Base-by-base conservation (phyloP, 257 asterid genomes). In the Orobanche coerulescens region DNA sequence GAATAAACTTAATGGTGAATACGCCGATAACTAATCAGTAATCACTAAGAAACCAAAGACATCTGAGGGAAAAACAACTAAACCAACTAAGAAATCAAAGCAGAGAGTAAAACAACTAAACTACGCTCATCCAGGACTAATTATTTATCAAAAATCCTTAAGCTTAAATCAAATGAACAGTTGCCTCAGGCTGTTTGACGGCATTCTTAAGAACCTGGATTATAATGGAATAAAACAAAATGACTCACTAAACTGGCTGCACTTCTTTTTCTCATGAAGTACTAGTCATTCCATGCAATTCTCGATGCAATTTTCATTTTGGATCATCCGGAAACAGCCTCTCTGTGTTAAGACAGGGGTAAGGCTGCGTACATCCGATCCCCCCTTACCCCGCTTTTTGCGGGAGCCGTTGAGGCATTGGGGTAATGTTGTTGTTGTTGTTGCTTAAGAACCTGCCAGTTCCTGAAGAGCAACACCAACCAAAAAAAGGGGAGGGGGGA, bases 361-460 rank as follows among this genome's bases (percentile, higher is more conserved):
- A n/a, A n/a, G n/a, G n/a, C n/a, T n/a, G n/a, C n/a, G n/a, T n/a
- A n/a, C n/a, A n/a, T n/a, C n/a, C n/a, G n/a, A n/a, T n/a, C n/a
- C n/a, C n/a, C n/a, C n/a, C n/a, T n/a, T n/a, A n/a, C n/a, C n/a
- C n/a, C n/a, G n/a, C n/a, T n/a, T n/a, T n/a, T n/a, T n/a, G n/a
- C n/a, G n/a, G n/a, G n/a, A n/a, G n/a, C n/a, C n/a, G n/a, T n/a
- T n/a, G n/a, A n/a, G n/a, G n/a, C n/a, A n/a, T n/a, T n/a, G n/a
- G n/a, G n/a, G n/a, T n/a, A n/a, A n/a, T n/a, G n/a, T n/a, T n/a
- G n/a, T n/a, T n/a, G n/a, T n/a, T n/a, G n/a, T n/a, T n/a, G n/a
- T n/a, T n/a, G n/a, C n/a, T n/a, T n/a, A n/a, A n/a, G n/a, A 51
- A 57, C 12, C 53, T 36, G 34, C 26, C 54, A 65, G 48, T 48